Conservation (phyloP, 2,329 filamentous ascomycete species). For the Trichothecium roseum region DNA sequence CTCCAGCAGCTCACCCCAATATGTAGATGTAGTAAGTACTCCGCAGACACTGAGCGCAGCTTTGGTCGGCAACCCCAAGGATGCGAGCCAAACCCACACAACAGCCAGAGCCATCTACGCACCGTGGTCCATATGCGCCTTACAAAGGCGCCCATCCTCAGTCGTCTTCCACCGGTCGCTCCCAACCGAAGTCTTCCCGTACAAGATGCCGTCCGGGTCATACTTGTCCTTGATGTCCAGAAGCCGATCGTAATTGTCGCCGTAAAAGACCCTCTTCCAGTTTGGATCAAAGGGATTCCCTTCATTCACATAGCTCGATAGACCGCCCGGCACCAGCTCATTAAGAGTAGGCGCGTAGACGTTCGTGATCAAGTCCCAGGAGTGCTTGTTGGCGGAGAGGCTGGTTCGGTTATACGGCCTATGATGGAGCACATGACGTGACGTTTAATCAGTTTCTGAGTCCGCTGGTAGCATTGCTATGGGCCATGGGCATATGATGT, state of each 20-base stretch:
- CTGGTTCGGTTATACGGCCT: neutral
- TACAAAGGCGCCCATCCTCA: no score
- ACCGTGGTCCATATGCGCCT: no score
- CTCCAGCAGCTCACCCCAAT: no score
- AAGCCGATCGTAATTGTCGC: neutral
- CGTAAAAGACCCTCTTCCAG: slow-evolving; percentile 2
- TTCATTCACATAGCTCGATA: slow-evolving; percentile 25
- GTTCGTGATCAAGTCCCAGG: no score
- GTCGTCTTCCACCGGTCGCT: slow-evolving; percentile 9
- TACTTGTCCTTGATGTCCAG: slow-evolving; percentile 2
- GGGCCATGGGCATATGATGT: slow-evolving; percentile 5
- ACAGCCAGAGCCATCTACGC: no score
- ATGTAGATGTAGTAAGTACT: no score
- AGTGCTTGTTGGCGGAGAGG: no score
- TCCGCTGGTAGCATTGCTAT: neutral
- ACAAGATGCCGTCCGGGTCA: slow-evolving; percentile 7
- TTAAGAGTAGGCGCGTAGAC: no score
- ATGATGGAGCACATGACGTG: neutral
- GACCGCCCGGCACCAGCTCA: slow-evolving; percentile 4
- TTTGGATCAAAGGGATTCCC: slow-evolving; percentile 19
- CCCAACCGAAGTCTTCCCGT: slow-evolving; percentile 6
- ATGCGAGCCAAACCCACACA: no score
- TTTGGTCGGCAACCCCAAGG: no score
- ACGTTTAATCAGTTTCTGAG: neutral
- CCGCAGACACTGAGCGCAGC: no score